Base-by-base conservation (phyloP, 2,329 filamentous ascomycete genomes). In the Exophiala bonariae region DNA sequence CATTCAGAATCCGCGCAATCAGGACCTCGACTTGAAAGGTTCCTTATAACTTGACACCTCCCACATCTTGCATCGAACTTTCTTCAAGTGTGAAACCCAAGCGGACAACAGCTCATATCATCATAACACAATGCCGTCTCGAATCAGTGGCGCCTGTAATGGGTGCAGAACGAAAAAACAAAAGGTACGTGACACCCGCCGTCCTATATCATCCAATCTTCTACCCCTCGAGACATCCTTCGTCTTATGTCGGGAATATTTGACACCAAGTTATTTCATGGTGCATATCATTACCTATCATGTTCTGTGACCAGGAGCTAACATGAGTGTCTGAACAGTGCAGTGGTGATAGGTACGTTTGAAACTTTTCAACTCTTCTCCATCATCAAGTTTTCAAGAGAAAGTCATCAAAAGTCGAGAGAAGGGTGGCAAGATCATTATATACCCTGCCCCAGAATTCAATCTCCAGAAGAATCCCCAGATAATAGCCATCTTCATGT, bases 151-250 rank as follows among this genome's bases (percentile, higher is more conserved):
- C 1, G 68, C 69, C 4, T 72, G 69, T 47, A 69, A 69, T 50
- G 61, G 66, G 1, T 72, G 70, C 52, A 64, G 69, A 6, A 61
- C 63, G 3, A 63, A 67, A 31, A 73, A 72, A 54, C 69, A 72
- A 47, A 72, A 71, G 62, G 69, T 70, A 49, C 19, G 56, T 52
- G 11, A 26, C 23, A 11, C 23, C 23, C 11, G 23, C 11, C 11
- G 6, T 6, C 23, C 11, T 26, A 11, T 6, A 26, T 11, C 23
- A 6, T 6, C 11, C 11, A 6, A 26, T 6, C 6, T 26, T 26
- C 23, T 6, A n/a, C n/a, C n/a, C n/a, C n/a, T n/a, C n/a, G n/a
- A n/a, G n/a, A n/a, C n/a, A n/a, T n/a, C n/a, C n/a, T n/a, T n/a
- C n/a, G n/a, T n/a, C n/a, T n/a, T n/a, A n/a, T n/a, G n/a, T n/a